Evolutionary conservation across 2,329 filamentous ascomycete genomes (phyloP), one percentile per base, ranked within the genome.

Genomic region (Neonectria faginata): DNA sequence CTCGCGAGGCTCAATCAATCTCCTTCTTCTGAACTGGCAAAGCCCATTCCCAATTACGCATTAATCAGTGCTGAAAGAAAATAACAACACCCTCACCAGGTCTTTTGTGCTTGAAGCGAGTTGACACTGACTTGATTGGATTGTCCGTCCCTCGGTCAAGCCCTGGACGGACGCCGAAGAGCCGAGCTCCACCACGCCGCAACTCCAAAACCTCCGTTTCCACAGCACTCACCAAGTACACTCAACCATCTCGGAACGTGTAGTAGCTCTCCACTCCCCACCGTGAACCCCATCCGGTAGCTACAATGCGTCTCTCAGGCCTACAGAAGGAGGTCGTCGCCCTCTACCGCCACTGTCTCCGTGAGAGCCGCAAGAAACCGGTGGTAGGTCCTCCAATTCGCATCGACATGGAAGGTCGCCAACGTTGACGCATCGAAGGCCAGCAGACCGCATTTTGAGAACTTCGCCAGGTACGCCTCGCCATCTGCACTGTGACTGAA

Each of bases 321-420:
- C 84, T 98, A n/a, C 95, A 98, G 77, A 91, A 88, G 73, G 93
- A 97, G 74, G 95, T 97, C 3, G 79, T 98, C 56, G 85, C 89
- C 36, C 87, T 99, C 14, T 99, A 98, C 78, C 89, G 95, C 63
- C 88, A 89, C 76, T 98, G 95, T 74, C 83, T 99, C 27, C 88
- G 94, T 64, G 92, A 92, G 74, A 89, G 91, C 64, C 88, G 91
- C 65, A 90, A 89, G 74, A 98, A 99, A 79, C 93, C 94, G 54
- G 77, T 81, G 73, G 93, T 95, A 78, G 14, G 65, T 53, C 11
- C 27, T 57, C 31, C 31, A 50, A 50, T 41, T 22, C 58, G 36
- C 33, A 9, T 57, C 8, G 27, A 47, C 8, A 25, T 25, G 25
- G 25, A 25, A 39, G 20, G 36, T 52, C 41, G 31, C 44, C 66